These are phyloP conservation scores for Chytriomyces hyalinus DNA, from an alignment of 192 early-diverging fungal genomes.

Conservation along the genomic window DNA sequence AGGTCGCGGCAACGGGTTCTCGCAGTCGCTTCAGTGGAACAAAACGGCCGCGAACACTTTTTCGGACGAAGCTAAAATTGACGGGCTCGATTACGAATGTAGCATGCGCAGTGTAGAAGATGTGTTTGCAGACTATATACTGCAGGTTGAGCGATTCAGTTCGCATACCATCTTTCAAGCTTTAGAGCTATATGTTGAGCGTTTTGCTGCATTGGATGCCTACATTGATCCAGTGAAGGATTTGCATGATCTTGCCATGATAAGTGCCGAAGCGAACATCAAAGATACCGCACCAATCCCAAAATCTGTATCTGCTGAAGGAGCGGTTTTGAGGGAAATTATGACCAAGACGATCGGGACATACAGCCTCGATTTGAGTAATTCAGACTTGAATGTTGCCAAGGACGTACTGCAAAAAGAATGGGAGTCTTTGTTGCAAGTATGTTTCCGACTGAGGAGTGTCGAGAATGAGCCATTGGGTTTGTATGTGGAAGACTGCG, in stretches of 20 bases:
- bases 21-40: not conserved
- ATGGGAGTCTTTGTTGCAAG: slow-evolving; percentile 5
- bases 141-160: not conserved
- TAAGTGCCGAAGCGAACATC: not conserved
- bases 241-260: not conserved
- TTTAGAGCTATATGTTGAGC: not conserved
- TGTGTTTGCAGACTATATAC: slow-evolving; percentile 16
- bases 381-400: too few relatives aligned
- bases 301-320: not conserved
- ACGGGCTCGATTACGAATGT: not conserved
- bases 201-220: not conserved
- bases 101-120: not conserved
- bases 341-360: not conserved
- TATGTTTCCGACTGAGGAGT: not conserved
- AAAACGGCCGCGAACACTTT: not conserved
- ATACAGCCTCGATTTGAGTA: not conserved
- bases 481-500: not conserved
- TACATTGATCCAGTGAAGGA: not conserved
- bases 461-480: not conserved
- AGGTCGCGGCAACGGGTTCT: not conserved
- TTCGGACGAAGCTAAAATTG: not conserved
- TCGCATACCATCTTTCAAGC: not conserved
- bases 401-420: not conserved
- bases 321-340: not conserved
- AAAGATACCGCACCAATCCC: not conserved